Conservation (phyloP, 2,329 filamentous ascomycete species). For the Diplodia scrobiculata region DNA sequence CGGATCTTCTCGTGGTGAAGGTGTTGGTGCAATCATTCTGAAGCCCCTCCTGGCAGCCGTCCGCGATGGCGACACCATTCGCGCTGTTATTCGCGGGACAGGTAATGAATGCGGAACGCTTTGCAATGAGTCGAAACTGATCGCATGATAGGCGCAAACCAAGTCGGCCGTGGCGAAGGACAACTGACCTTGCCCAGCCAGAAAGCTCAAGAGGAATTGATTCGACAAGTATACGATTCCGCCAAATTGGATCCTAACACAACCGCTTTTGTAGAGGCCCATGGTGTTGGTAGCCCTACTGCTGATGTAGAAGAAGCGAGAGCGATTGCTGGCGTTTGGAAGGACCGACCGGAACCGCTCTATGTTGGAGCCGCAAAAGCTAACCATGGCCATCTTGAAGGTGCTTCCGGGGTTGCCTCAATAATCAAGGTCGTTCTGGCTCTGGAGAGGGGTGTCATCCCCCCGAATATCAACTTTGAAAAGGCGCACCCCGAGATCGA, state of each 20-base stretch:
- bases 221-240: constrained; percentile 41
- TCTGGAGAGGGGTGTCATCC: constrained; percentile 34
- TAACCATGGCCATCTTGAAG: constrained; percentile 40
- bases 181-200: constrained; percentile 40
- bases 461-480: constrained; percentile 34
- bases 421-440: constrained; percentile 38
- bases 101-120: constrained; percentile 41
- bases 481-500: constrained; percentile 30
- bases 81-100: constrained; percentile 49
- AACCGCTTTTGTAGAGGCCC: constrained; percentile 51
- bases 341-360: constrained; percentile 22
- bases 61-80: constrained; percentile 57
- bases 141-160: constrained; percentile 19
- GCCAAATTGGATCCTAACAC: constrained; percentile 37
- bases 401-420: constrained; percentile 36
- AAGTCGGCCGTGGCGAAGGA: constrained; percentile 36
- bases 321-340: constrained; percentile 34
- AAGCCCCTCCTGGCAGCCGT: constrained; percentile 62
- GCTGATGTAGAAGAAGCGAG: constrained; percentile 50
- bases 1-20: constrained; percentile 67
- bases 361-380: constrained; percentile 38
- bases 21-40: constrained; percentile 59
- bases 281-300: constrained; percentile 61
- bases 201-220: constrained; percentile 42
- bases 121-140: constrained; percentile 47